Base-by-base conservation (phyloP, 2,329 filamentous ascomycete genomes). In the Cladosporium sp. region DNA sequence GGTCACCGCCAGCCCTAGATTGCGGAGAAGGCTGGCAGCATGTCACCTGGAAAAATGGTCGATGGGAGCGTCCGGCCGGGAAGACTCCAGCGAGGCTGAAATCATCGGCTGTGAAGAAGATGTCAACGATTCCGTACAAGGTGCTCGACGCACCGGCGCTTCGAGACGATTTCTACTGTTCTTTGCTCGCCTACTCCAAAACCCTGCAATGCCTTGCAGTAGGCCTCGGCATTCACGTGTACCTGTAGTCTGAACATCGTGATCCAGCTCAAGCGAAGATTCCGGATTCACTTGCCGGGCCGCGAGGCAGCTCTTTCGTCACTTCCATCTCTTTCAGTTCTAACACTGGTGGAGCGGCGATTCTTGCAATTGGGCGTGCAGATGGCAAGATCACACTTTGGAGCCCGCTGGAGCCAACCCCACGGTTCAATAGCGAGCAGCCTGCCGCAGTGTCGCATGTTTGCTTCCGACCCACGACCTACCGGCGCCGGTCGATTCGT, bases 131-230 rank as follows among this genome's bases (percentile, higher is more conserved):
- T 11, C 65, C 65, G 0, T 68, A 66, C 43, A 62, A 64, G 13
- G 87, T 96, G 6, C 77, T 98, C 4, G 89, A 96, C 71, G 92
- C 92, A 8, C 90, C 91, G 2, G 82, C 83, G 48, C 76, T 97
- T n/a, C 83, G 89, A 53, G 90, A 97, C 63, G 92, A 98, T 69
- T 98, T 91, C 68, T 98, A 98, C 68, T 96, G 90, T 71, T 93
- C 91, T 0, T 78, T 91, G 2, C 77, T 98, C 50, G 89, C 93
- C 9, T 97, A 95, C 68, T 95, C 86, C 0, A 70, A 79, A 38
- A 86, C 81, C 7, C 80, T 83, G 46, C 81, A 86, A 49, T 87
- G 85, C 11, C 78, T 98, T 13, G 92, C 89, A 14, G 88, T 97
- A 14, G 92, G 89, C 0, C 77, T 97, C 11, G 85, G 85, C 0